Base-by-base conservation (phyloP, 129 eudicot species). In the Centrapalus pauciflorus region DNA sequence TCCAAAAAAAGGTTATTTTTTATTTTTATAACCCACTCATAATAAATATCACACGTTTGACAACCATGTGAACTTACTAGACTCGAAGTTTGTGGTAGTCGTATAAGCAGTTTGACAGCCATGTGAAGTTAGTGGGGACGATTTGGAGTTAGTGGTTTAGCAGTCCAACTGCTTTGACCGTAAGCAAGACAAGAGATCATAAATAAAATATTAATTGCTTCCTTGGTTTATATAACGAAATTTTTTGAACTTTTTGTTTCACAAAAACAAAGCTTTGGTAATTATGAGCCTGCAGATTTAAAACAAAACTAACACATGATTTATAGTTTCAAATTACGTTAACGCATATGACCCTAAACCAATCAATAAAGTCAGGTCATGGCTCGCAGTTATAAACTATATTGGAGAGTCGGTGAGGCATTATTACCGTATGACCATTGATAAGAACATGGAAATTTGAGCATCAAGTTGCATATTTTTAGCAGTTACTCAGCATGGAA, bases 151-250 rank as follows among this genome's bases (percentile, higher is more conserved):
- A 24, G 77, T 62, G 77, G 70, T 61, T 61, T 52, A 72, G 56
- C 64, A 62, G 71, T 72, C 64, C 77, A 72, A 52, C 71, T 35
- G 12, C 46, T 72, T 72, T 72, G 77, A 72, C 71, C 71, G 12
- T 14, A 45, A 35, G 28, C 55, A 72, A 49, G 25, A 19, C 77
- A 38, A 59, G 30, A 51, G 29, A 51, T 43, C 58, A 49, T 7
- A 56, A 0, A 19, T 21, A 28, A 37, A 26, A 21, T 12, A 62
- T 54, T 12, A 72, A 12, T 50, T 62, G n/a, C 37, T 14, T 27
- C 37, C 3, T 8, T 3, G n/a, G 37, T 61, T 32, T 35, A 51
- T 6, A 57, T 12, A 19, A 56, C n/a, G n/a, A n/a, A n/a, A n/a
- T n/a, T n/a, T n/a, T n/a, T n/a, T n/a, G n/a, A n/a, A n/a, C n/a